A percentile compares a stretch with the other conserved stretches of the same genome.
phyloP scores from a whole-genome alignment of 176 grass and related monocot species.

The Raddia guianensis region DNA sequence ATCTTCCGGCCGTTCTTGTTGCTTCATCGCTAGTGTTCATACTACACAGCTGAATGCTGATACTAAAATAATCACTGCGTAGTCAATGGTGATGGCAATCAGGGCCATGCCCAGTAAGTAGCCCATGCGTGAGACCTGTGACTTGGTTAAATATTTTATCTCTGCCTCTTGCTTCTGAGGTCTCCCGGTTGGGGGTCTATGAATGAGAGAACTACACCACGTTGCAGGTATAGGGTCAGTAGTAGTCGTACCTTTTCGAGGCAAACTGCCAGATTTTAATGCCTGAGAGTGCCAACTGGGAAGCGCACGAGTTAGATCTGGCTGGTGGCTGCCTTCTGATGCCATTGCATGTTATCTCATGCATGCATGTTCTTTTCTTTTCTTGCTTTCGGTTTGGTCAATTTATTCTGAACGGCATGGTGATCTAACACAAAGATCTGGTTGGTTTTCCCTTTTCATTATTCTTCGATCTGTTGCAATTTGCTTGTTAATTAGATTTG shows the following conservation, averaged over 20 bases:
- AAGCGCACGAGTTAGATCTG: constrained; percentile 42
- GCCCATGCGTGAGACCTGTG: constrained; percentile 16
- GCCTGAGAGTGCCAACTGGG: constrained; percentile 22
- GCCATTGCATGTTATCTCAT: constrained; percentile 32
- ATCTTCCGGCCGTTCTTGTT: neutral
- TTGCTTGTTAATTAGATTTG: neutral
- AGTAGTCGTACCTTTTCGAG: constrained; percentile 40
- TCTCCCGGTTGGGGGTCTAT: constrained; percentile 29
- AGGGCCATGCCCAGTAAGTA: constrained; percentile 36
- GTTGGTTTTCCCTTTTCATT: neutral
- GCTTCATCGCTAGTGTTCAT: constrained; percentile 17
- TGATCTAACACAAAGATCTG: constrained; percentile 15
- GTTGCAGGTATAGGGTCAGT: constrained; percentile 33
- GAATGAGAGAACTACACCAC: constrained; percentile 38
- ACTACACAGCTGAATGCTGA: neutral
- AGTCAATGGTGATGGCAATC: constrained; percentile 39
- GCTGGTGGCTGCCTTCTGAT: constrained; percentile 7
- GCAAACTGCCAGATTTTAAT: constrained; percentile 35
- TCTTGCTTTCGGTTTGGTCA: neutral
- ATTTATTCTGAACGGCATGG: neutral
- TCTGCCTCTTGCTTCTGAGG: constrained; percentile 23
- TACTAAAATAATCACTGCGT: constrained; percentile 11
- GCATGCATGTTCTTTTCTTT: neutral
- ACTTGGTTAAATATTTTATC: constrained; percentile 34
- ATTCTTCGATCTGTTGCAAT: neutral